phyloP scores from a whole-genome alignment of 352 stramenopile species.

The Phytopythium chamaehyphon region DNA sequence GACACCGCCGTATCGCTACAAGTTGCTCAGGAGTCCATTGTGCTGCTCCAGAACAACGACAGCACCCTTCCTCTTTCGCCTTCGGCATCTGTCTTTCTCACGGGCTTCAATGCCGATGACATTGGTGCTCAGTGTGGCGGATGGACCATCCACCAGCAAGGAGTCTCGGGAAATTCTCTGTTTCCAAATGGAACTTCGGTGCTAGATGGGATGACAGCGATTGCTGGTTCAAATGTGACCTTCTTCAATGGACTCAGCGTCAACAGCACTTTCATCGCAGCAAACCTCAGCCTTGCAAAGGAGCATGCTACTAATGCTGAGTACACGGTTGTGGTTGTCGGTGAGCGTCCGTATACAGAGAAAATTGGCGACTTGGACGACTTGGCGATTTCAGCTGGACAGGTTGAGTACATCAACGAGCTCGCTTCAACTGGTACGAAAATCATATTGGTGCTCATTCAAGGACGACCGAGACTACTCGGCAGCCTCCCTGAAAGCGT shows the following conservation, averaged over 20 bases:
- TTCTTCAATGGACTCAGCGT: constrained; percentile 50
- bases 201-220: constrained; percentile 42
- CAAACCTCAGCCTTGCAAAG: constrained; percentile 41
- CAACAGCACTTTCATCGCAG: constrained; percentile 37
- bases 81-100: constrained; percentile 35
- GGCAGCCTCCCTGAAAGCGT: constrained; percentile 29
- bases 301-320: constrained; percentile 26
- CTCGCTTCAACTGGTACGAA: constrained; percentile 57
- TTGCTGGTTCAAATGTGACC: constrained; percentile 14
- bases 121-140: constrained; percentile 48
- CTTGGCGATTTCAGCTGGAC: constrained; percentile 45
- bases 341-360: constrained; percentile 71
- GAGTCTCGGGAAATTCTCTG: constrained; percentile 58
- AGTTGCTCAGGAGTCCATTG: constrained; percentile 66
- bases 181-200: constrained; percentile 56
- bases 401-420: constrained; percentile 69
- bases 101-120: constrained; percentile 36
- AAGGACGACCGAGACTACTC: constrained; percentile 61
- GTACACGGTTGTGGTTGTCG: constrained; percentile 68
- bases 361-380: constrained; percentile 80
- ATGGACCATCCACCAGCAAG: constrained; percentile 82
- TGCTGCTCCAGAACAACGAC: constrained; percentile 72
- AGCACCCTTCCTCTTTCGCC: constrained; percentile 24
- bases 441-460: constrained; percentile 63
- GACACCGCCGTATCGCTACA: constrained; percentile 49